These are phyloP conservation scores for Wickerhamiella azymoides DNA, from an alignment of 805 yeast genomes.

Conservation along the genomic window DNA sequence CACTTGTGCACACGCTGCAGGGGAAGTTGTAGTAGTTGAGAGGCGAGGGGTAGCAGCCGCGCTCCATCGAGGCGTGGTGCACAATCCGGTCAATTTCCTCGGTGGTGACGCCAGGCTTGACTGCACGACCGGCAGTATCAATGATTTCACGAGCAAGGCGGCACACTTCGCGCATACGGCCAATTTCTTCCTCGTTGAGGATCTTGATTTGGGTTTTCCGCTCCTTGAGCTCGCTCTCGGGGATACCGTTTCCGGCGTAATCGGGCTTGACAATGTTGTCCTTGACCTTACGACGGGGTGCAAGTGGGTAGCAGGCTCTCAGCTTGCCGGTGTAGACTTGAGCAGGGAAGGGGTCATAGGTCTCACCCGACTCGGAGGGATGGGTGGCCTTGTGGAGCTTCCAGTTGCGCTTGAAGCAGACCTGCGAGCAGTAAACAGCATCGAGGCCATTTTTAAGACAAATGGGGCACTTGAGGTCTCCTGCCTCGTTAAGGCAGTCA, in stretches of 20 bases:
- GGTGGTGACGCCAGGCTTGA: slow-evolving; percentile 82
- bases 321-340: slow-evolving; percentile 60
- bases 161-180: slow-evolving; percentile 61
- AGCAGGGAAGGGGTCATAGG: slow-evolving; percentile 79
- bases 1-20: slow-evolving; percentile 81
- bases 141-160: slow-evolving; percentile 73
- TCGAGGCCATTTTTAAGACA: slow-evolving; percentile 61
- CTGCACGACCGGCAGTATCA: slow-evolving; percentile 73
- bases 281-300: slow-evolving; percentile 60
- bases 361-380: slow-evolving; percentile 31
- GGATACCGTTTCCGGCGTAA: slow-evolving; percentile 68
- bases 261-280: slow-evolving; percentile 64
- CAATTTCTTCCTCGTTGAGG: slow-evolving; percentile 53
- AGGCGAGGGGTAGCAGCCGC: slow-evolving; percentile 90
- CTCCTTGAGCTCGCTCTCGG: slow-evolving; percentile 59
- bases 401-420: slow-evolving; percentile 57
- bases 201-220: slow-evolving; percentile 42
- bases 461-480: slow-evolving; percentile 76
- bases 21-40: slow-evolving; percentile 89
- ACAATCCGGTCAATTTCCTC: slow-evolving; percentile 80
- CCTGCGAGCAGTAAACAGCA: slow-evolving; percentile 65
- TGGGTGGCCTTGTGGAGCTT: slow-evolving; percentile 59
- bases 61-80: slow-evolving; percentile 75
- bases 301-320: slow-evolving; percentile 69
- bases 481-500: slow-evolving; percentile 76